Evolutionary conservation across 2,329 filamentous ascomycete genomes (phyloP), one percentile per base, ranked within the genome.

Genomic region (Stromatinia cepivora): DNA sequence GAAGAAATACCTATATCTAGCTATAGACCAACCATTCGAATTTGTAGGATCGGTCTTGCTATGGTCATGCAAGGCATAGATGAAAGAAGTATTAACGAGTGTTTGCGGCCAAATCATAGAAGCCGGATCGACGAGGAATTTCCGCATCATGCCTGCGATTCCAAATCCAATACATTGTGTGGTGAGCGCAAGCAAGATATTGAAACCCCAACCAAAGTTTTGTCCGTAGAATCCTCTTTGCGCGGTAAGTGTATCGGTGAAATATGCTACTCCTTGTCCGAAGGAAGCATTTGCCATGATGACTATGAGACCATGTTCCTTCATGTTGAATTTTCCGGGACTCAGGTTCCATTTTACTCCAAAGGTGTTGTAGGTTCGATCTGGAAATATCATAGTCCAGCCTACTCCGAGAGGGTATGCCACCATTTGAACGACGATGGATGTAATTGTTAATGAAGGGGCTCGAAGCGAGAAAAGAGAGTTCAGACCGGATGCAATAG

Each of bases 201-300:
- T 84, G 78, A 88, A 88, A 1, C 82, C 83, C 80, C 85, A 87
- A 8, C 84, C 20, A 90, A 80, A 69, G 87, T 89, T 77, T 91
- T 90, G 1, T 87, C 90, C 7, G 87, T 93, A 93, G 74, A 92
- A 92, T 17, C 89, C 84, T 39, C 87, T 80, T 78, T 92, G 90
- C 0, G 90, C 90, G 2, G 92, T 82, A 57, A 93, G 85, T 42
- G 92, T 89, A 73, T 93, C 90, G 0, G 90, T 92, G 0, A 90
- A 89, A 74, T 93, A 93, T 5, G 77, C 81, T 85, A 89, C 69
- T 2, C 71, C 68, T n/a, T 53, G 50, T 31, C 62, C 68, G 45
- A 71, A 71, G 10, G 72, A 63, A 17, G 70, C 70, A 83, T 84
- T 76, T 11, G 75, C 75, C 75, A 90, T 90, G 73, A 90, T 86